Base-by-base conservation (phyloP, 2,329 filamentous ascomycete genomes). In the Aspergillus flavus region DNA sequence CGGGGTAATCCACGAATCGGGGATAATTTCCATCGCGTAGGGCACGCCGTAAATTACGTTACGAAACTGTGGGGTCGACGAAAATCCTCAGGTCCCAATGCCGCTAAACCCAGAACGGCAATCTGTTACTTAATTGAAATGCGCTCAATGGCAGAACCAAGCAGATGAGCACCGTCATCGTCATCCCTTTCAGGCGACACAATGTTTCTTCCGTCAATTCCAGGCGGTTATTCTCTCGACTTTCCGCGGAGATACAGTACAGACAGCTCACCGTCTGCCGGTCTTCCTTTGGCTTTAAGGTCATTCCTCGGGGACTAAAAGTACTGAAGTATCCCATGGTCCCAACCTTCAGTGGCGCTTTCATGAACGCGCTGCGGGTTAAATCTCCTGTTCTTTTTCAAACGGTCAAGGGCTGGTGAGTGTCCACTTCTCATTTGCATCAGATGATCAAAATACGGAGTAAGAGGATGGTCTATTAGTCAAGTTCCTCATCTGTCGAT, bases 71-170 rank as follows among this genome's bases (percentile, higher is more conserved):
- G 30, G 41, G 43, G 56, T 39, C 32, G 34, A 26, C 6, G 52
- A 55, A 55, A 55, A 55, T 55, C 52, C 32, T 55, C 52, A n/a
- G 41, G 36, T n/a, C 21, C 11, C 16, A 16, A 68, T 67, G 65
- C 66, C 71, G 57, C 74, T 76, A 77, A 69, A 50, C 64, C 69
- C 10, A 28, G 70, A 59, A 2, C 19, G 69, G 71, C 66, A 53
- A 77, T 75, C 68, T 69, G 67, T 78, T 78, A 78, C 73, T 65
- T 69, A 76, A 78, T 66, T 52, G 66, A 76, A 76, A 73, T 58
- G 32, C 57, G 54, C 55, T 78, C 72, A 76, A 60, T 77, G 76
- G 76, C 61, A 70, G 70, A 69, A 34, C 39, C 54, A 58, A 11
- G 36, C 19, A 26, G 53, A 30, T 14, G 39, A 59, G 21, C 4